phyloP scores from a whole-genome alignment of 192 early-diverging fungal genomes.

The Coemansia asiatica region DNA sequence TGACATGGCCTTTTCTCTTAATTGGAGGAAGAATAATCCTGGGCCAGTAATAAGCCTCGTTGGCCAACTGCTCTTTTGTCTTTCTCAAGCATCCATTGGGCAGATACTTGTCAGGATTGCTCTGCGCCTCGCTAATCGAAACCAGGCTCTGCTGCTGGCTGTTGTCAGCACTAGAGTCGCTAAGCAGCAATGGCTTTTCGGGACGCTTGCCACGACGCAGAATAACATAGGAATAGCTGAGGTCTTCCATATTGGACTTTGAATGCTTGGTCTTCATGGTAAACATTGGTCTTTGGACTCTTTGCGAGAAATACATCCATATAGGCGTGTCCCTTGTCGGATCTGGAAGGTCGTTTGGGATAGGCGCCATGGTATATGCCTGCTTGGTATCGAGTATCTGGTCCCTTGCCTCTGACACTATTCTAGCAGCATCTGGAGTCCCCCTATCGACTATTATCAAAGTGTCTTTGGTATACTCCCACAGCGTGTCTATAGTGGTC shows the following conservation, averaged over 20 bases:
- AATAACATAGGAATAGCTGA: conserved; percentile 77
- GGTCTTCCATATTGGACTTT: conserved; percentile 68
- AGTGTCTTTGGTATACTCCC: conserved; percentile 76
- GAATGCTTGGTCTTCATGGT: conserved; percentile 70
- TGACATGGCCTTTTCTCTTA: conserved; percentile 75
- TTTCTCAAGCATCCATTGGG: conserved; percentile 16
- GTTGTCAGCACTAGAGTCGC: not conserved
- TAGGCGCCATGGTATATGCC: conserved; percentile 77
- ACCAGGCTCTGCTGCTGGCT: not conserved
- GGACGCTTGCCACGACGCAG: conserved; percentile 66
- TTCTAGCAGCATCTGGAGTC: conserved; percentile 66
- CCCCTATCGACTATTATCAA: conserved; percentile 85
- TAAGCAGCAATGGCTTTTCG: not conserved
- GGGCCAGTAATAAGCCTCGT: conserved; percentile 64
- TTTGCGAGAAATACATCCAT: conserved; percentile 86
- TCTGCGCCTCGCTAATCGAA: not conserved
- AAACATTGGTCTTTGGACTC: conserved; percentile 63
- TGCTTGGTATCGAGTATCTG: conserved; percentile 55
- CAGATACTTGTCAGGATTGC: conserved; percentile 18
- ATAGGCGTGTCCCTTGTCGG: conserved; percentile 61
- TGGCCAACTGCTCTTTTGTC: conserved; percentile 17
- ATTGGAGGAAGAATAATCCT: conserved; percentile 72
- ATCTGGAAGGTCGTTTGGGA: conserved; percentile 73
- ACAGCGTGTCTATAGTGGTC: conserved; percentile 68
- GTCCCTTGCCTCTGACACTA: conserved; percentile 67